Percentiles rank a stretch among this genome's conserved stretches.
Conservation (phyloP, 2,329 filamentous ascomycete genomes). For the Akanthomyces uredinophilus region DNA sequence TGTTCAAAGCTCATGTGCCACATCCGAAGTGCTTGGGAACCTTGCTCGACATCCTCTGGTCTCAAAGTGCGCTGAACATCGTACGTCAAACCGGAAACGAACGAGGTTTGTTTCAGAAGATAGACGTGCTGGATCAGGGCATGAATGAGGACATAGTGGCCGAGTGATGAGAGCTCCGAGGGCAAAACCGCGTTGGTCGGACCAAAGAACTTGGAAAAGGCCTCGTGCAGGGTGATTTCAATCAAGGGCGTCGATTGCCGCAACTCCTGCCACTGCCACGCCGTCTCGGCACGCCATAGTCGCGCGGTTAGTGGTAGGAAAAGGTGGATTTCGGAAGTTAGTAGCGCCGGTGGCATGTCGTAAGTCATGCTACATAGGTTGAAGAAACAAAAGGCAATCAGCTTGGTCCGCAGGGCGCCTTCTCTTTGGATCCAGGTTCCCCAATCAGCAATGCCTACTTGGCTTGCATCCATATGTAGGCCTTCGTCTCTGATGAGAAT, state of each 20-base stretch:
- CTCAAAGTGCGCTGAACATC: constrained; percentile 47
- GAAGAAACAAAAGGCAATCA: constrained; percentile 58
- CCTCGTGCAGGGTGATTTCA: constrained; percentile 52
- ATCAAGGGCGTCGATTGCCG: constrained; percentile 45
- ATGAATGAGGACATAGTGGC: constrained; percentile 68
- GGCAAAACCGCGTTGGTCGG: constrained; percentile 45
- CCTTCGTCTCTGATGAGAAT: constrained; percentile 56
- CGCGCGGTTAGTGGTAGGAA: constrained; percentile 49
- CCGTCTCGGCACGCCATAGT: constrained; percentile 52
- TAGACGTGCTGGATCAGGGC: constrained; percentile 69
- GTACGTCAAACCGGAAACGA: constrained; percentile 44
- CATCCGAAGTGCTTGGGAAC: constrained; percentile 49
- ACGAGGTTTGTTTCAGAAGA: constrained; percentile 58
- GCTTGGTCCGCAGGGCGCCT: constrained; percentile 52
- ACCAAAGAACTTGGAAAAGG: constrained; percentile 50
- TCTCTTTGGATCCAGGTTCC: constrained; percentile 56
- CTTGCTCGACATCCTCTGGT: constrained; percentile 51
- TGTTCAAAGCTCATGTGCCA: constrained; percentile 57
- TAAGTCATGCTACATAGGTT: constrained; percentile 59
- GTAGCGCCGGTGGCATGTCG: constrained; percentile 51
- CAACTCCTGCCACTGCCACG: constrained; percentile 57
- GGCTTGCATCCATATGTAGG: constrained; percentile 43
- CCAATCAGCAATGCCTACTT: constrained; percentile 46
- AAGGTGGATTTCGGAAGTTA: constrained; percentile 56
- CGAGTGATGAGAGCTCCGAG: constrained; percentile 52